These are phyloP conservation scores for Tricholoma sp. DNA, from an alignment of 768 basidiomycete genomes.

Conservation along the genomic window DNA sequence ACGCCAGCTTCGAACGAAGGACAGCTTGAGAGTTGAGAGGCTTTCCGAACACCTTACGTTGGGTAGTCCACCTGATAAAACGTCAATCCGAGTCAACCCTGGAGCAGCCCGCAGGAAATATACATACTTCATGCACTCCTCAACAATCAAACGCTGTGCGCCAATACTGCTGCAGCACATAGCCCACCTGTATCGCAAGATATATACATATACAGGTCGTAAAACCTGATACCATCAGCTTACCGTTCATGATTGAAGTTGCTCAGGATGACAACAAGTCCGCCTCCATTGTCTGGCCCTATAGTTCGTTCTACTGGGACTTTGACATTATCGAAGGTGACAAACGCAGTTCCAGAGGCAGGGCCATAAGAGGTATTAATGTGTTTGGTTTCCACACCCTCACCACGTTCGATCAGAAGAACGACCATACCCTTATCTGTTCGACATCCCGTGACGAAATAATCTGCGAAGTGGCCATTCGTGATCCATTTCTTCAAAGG, in stretches of 20 bases:
- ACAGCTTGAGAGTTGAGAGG: conserved; percentile 65
- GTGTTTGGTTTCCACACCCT: conserved; percentile 18
- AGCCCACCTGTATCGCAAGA: conserved; percentile 41
- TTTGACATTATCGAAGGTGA: conserved; percentile 28
- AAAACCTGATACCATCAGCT: no score
- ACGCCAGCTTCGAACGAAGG: conserved; percentile 70
- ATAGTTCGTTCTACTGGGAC: conserved; percentile 53
- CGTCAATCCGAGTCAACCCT: background rate
- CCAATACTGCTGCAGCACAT: conserved; percentile 58
- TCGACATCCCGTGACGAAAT: conserved; percentile 55
- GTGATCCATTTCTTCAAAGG: conserved; percentile 30
- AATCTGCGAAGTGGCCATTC: conserved; percentile 33
- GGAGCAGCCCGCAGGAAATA: background rate
- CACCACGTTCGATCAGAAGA: conserved; percentile 27
- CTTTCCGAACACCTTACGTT: conserved; percentile 81
- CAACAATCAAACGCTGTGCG: conserved; percentile 57
- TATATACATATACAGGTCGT: no score
- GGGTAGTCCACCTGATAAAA: conserved; percentile 58
- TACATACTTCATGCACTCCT: conserved; percentile 66
- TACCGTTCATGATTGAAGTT: conserved; percentile 84
- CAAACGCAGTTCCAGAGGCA: conserved; percentile 47
- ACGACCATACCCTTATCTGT: conserved; percentile 38
- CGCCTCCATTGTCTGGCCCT: conserved; percentile 36
- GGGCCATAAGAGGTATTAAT: conserved; percentile 43
- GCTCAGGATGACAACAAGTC: conserved; percentile 13